These are phyloP conservation scores for Atkinsonella hypoxylon DNA, from an alignment of 2,329 filamentous ascomycete species.

Conservation along the genomic window DNA sequence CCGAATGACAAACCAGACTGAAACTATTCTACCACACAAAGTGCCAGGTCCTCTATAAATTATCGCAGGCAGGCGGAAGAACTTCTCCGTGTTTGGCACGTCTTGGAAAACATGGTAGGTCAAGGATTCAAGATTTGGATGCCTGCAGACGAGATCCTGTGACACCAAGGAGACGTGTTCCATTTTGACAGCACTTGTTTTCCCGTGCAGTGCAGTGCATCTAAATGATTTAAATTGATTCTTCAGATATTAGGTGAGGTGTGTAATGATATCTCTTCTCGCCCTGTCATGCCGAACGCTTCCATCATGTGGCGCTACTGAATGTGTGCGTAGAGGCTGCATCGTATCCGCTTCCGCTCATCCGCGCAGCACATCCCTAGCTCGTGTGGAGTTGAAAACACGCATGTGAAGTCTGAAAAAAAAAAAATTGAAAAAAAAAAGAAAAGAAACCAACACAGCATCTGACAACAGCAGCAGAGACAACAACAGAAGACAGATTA, in stretches of 20 bases:
- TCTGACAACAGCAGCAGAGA: background rate
- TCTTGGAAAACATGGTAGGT: background rate
- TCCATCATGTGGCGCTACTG: no score
- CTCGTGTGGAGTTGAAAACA: no score
- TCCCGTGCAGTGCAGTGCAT: background rate
- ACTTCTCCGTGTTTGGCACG: background rate
- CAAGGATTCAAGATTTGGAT: background rate
- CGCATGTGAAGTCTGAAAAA: background rate
- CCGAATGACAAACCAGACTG: no score
- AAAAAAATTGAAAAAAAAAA: background rate
- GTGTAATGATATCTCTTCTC: background rate
- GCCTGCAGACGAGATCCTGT: background rate
- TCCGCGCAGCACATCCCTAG: no score
- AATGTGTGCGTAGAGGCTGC: no score
- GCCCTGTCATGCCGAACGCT: no score
- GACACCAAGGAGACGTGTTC: background rate
- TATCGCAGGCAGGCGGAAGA: no score
- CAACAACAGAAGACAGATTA: background rate
- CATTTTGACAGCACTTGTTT: background rate
- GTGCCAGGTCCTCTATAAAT: no score
- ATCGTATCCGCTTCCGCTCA: no score
- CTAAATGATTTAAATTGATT: background rate
- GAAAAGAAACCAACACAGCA: background rate
- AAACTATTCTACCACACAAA: no score
- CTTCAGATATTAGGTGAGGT: background rate